Percentiles rank a stretch among this genome's conserved stretches.
Conservation (phyloP, 2,329 filamentous ascomycete genomes). For the Shiraia sp. region DNA sequence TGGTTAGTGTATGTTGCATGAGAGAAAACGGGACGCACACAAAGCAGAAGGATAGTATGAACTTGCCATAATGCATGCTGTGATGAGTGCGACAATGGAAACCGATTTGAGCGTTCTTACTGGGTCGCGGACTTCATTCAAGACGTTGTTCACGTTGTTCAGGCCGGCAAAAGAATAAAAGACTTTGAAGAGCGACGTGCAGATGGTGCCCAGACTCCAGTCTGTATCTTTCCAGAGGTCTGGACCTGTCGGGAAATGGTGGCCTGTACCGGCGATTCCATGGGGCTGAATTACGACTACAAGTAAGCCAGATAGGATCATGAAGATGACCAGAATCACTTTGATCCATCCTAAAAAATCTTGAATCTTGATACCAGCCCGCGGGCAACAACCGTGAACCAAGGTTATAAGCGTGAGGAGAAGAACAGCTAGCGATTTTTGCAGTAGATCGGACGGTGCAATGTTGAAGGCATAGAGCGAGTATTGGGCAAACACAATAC, state of each 20-base stretch:
- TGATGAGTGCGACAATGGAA: conserved; percentile 62
- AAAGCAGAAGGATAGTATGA: no score
- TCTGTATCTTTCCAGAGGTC: conserved; percentile 66
- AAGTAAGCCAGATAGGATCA: conserved; percentile 44
- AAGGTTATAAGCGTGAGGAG: conserved; percentile 45
- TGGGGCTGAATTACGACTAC: conserved; percentile 36
- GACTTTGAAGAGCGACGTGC: conserved; percentile 68
- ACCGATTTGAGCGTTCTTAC: conserved; percentile 67
- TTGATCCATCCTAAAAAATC: conserved; percentile 49
- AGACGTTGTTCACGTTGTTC: conserved; percentile 69
- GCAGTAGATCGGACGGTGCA: conserved; percentile 55
- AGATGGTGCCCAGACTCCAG: conserved; percentile 71
- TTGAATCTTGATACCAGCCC: conserved; percentile 43
- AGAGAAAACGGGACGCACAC: no score
- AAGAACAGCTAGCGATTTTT: conserved; percentile 55
- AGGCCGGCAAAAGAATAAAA: conserved; percentile 71
- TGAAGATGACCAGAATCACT: conserved; percentile 43
- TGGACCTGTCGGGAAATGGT: conserved; percentile 50
- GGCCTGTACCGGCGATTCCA: conserved; percentile 17
- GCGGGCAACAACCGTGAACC: conserved; percentile 44
- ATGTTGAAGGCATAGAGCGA: conserved; percentile 61
- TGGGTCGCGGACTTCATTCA: conserved; percentile 72
- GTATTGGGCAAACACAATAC: conserved; percentile 70
- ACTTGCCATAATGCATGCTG: conserved; percentile 58
- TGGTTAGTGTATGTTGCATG: no score